Evolutionary conservation across 768 basidiomycete genomes (phyloP), one percentile per base, ranked within the genome.

Genomic region (Hydnomerulius pinastri): DNA sequence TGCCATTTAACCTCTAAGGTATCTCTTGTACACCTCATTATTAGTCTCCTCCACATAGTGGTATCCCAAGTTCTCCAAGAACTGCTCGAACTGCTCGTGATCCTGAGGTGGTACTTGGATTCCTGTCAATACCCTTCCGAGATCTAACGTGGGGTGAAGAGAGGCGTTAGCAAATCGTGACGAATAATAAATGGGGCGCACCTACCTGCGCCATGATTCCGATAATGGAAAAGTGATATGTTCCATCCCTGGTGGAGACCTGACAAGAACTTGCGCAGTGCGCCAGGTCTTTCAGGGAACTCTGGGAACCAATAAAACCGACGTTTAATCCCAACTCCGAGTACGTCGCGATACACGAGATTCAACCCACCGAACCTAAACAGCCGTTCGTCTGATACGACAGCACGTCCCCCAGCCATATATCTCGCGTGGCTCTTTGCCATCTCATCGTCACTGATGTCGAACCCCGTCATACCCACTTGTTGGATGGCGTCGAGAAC

Each of bases 211-310:
- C 97, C 97, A 52, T 98, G 96, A 66, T 98, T 98, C 48, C 97
- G 81, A 70, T 99, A 99, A 67, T 99, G 97, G 74, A 98, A 99
- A 56, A 99, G 67, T 1, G 93, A 89, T 42, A 99, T 92, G 68
- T 95, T 98, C 94, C 95, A 98, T 21, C 85, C 86, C 17, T 80
- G 73, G 27, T 87, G 87, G 38, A 99, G 66, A 3, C 88, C 90
- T 24, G 85, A 75, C 52, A 99, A 76, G 75, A 98, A 99, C 57
- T 89, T 91, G 36, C 90, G 83, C 50, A 99, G 74, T 4, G 96
- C 97, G 2, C 86, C 87, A 0, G 93, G 95, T 46, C 97, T 76
- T 68, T 99, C 97, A 1, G 97, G 97, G 67, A 99, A 99, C 66
- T 96, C 95, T 98, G 62, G 12, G 39, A 6, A 10, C 42, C n/a